phyloP scores from a whole-genome alignment of 1,284 basidiomycete genomes.

The Marasmius fiardii region DNA sequence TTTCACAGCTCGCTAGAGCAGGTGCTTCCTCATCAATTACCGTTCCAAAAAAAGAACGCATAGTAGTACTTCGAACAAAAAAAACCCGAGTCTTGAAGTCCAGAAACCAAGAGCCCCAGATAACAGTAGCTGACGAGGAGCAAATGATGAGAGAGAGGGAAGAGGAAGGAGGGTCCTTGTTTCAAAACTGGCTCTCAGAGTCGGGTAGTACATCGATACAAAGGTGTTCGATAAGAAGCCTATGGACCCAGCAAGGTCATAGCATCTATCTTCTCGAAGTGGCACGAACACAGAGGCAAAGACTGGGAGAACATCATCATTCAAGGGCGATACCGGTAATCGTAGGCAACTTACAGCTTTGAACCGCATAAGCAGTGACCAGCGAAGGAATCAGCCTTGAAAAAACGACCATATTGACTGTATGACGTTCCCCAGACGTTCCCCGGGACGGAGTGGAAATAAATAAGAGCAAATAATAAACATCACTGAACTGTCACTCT shows the following conservation, averaged over 20 bases:
- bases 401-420: conserved; percentile 29
- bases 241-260: conserved; percentile 56
- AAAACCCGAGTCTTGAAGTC: conserved; percentile 61
- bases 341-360: conserved; percentile 26
- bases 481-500: neutral
- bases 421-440: no score
- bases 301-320: conserved; percentile 26
- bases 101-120: conserved; percentile 55
- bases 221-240: conserved; percentile 68
- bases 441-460: no score
- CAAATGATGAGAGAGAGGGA: conserved; percentile 47
- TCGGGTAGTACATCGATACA: conserved; percentile 61
- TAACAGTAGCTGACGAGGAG: conserved; percentile 59
- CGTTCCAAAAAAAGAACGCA: neutral
- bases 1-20: conserved; percentile 35
- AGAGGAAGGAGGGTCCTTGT: conserved; percentile 33
- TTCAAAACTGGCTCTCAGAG: conserved; percentile 45
- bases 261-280: conserved; percentile 52
- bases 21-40: neutral
- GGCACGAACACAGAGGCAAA: conserved; percentile 56
- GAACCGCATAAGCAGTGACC: conserved; percentile 34
- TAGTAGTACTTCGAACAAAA: conserved; percentile 47
- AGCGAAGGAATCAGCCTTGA: conserved; percentile 35
- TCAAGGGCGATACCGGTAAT: neutral
- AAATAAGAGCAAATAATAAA: neutral